These are phyloP conservation scores for Cicer yamashitae DNA, from an alignment of 306 rosid genomes.

Conservation along the genomic window DNA sequence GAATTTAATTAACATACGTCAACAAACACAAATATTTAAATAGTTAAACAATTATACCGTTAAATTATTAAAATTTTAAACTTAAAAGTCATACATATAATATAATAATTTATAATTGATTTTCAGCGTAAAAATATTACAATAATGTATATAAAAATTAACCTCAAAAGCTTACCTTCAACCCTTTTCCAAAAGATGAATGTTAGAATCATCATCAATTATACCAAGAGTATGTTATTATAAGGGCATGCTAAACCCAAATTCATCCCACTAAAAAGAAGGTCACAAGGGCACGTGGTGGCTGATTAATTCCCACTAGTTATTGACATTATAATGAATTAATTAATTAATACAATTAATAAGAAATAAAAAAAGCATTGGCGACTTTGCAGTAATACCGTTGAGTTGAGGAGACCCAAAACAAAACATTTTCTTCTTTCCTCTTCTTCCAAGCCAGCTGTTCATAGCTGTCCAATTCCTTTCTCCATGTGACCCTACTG, in stretches of 20 bases:
- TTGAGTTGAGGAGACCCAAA: constrained; percentile 63
- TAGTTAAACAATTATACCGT: no score
- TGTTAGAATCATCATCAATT: no score
- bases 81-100: no score
- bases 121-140: no score
- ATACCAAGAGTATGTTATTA: not conserved
- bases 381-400: constrained; percentile 85
- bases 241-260: constrained; percentile 22
- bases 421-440: constrained; percentile 24
- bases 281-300: constrained; percentile 78
- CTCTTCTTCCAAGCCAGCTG: constrained; percentile 58
- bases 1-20: no score
- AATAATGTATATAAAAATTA: no score
- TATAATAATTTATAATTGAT: no score
- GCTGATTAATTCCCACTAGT: constrained; percentile 53
- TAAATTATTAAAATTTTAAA: no score
- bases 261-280: constrained; percentile 42
- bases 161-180: no score
- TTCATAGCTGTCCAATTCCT: constrained; percentile 74
- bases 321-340: not conserved
- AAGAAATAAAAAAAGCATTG: constrained; percentile 21
- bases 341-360: not conserved
- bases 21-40: no score
- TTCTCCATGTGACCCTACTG: constrained; percentile 62
- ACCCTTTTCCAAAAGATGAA: no score